Evolutionary conservation across 208 protist species (phyloP).

Genomic region (Wallacemonas sp.): DNA sequence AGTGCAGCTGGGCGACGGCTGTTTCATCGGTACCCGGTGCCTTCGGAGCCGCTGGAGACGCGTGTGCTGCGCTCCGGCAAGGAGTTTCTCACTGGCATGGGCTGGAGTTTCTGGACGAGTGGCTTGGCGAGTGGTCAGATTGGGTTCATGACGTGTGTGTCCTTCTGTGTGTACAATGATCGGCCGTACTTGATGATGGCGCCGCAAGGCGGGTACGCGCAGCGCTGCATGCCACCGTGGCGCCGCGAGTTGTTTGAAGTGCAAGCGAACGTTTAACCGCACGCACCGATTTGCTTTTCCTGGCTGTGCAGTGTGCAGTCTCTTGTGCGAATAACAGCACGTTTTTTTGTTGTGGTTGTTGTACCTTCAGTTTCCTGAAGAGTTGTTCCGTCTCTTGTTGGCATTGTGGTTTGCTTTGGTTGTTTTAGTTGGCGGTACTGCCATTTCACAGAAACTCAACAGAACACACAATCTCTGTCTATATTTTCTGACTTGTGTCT

Average conservation of each 20-base stretch:
- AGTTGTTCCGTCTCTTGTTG: too few species aligned
- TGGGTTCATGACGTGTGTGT: slow-evolving; percentile 61
- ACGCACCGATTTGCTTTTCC: too few species aligned
- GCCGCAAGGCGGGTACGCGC: slow-evolving; percentile 71
- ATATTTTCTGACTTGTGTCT: too few species aligned
- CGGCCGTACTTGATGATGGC: slow-evolving; percentile 86
- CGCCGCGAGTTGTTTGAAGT: slow-evolving; percentile 59
- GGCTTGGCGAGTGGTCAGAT: slow-evolving; percentile 72
- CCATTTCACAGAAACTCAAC: too few species aligned
- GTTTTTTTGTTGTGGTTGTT: too few species aligned
- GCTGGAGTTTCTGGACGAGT: slow-evolving; percentile 79
- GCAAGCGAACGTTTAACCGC: slow-evolving; percentile 44
- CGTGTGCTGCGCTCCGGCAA: slow-evolving; percentile 58
- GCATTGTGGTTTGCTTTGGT: too few species aligned
- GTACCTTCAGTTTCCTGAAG: too few species aligned
- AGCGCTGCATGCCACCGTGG: slow-evolving; percentile 78
- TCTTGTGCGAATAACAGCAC: too few species aligned
- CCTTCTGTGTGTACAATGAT: slow-evolving; percentile 67
- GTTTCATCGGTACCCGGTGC: slow-evolving; percentile 82
- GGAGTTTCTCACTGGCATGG: slow-evolving; percentile 85
- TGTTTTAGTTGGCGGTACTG: too few species aligned
- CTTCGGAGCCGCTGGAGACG: slow-evolving; percentile 63
- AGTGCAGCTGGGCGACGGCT: slow-evolving; percentile 50
- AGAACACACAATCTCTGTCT: too few species aligned
- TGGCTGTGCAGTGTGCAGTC: too few species aligned